Conservation (phyloP, 257 asterid species). For the Ilex aquifolium region DNA sequence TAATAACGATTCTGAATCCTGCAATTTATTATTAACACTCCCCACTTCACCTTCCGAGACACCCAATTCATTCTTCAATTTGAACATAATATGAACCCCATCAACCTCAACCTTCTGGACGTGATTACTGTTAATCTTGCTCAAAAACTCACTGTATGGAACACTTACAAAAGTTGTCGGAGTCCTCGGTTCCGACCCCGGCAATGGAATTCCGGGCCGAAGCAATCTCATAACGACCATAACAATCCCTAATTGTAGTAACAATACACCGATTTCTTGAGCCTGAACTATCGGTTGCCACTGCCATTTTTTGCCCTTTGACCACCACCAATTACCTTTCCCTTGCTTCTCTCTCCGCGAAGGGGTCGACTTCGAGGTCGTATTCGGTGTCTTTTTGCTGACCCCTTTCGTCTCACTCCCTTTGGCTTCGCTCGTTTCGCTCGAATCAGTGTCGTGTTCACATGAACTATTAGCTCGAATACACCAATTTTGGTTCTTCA, state of each 20-base stretch:
- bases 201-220: slow-evolving; percentile 84
- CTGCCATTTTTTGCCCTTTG: slow-evolving; percentile 48
- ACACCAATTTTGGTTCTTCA: slow-evolving; percentile 10
- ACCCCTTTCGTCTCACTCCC: slow-evolving; percentile 30
- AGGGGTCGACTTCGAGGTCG: slow-evolving; percentile 39
- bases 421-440: slow-evolving; percentile 43
- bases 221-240: slow-evolving; percentile 89
- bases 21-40: slow-evolving; percentile 51
- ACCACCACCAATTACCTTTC: slow-evolving; percentile 63
- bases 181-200: slow-evolving; percentile 78
- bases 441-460: slow-evolving; percentile 79
- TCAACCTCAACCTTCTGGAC: slow-evolving; percentile 97
- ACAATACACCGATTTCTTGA: slow-evolving; percentile 79
- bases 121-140: slow-evolving; percentile 60
- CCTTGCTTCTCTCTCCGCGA: slow-evolving; percentile 70
- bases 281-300: slow-evolving; percentile 92
- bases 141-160: slow-evolving; percentile 86
- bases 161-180: slow-evolving; percentile 64
- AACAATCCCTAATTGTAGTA: slow-evolving; percentile 80
- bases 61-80: slow-evolving; percentile 61
- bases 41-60: slow-evolving; percentile 36
- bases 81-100: slow-evolving; percentile 91
- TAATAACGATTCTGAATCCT: slow-evolving; percentile 66
- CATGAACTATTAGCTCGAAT: slow-evolving; percentile 59
- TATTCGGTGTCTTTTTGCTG: slow-evolving; percentile 28